Evolutionary conservation across 2,329 filamentous ascomycete species (phyloP).

Genomic region (Talaromyces albobiverticillius): DNA sequence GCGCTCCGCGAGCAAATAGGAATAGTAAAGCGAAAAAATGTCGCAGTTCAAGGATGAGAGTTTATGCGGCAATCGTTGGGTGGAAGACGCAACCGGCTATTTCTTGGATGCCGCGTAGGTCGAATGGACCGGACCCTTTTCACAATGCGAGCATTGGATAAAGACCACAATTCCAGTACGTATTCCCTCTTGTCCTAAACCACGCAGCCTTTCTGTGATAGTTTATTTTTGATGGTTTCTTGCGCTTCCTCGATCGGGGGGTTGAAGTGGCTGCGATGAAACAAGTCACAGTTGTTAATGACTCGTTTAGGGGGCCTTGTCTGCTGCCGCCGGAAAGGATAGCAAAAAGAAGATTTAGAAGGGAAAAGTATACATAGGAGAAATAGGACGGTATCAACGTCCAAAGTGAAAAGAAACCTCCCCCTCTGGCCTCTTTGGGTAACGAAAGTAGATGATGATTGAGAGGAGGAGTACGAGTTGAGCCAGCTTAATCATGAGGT

Average conservation of each 20-base stretch:
- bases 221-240: neutral
- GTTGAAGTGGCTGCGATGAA: neutral
- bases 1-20: neutral
- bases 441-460: neutral
- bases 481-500: neutral
- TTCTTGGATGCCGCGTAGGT: neutral
- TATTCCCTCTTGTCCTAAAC: neutral
- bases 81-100: slow-evolving; percentile 1
- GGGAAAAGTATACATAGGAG: neutral
- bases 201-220: neutral
- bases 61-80: neutral
- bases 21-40: neutral
- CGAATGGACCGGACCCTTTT: neutral
- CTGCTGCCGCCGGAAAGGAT: neutral
- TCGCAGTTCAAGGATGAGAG: neutral
- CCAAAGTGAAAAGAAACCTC: neutral
- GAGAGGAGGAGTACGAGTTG: neutral
- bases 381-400: neutral
- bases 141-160: neutral
- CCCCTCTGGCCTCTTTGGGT: neutral
- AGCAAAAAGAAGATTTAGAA: neutral
- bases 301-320: neutral
- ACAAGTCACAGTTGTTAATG: neutral
- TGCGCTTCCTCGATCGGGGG: neutral
- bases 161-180: neutral